phyloP scores from a whole-genome alignment of 1,139 yeast genomes.

The Pichia inconspicua region DNA sequence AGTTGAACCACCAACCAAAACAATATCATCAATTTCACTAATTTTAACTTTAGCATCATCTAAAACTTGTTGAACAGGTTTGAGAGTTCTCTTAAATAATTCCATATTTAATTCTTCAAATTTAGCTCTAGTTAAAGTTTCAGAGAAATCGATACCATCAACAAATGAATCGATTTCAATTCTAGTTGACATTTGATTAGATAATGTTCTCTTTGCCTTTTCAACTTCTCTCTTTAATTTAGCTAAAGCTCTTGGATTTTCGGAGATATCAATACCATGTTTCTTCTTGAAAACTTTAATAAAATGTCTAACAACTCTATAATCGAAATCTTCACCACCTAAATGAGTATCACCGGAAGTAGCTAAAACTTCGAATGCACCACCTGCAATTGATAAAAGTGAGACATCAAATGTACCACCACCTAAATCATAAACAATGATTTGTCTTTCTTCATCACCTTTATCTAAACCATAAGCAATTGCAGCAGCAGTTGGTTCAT shows the following conservation, averaged over 20 bases:
- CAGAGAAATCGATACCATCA: constrained; percentile 93
- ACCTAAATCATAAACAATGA: constrained; percentile 90
- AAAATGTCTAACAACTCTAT: constrained; percentile 80
- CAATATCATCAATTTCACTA: constrained; percentile 83
- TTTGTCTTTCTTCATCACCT: constrained; percentile 77
- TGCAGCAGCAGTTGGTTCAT: constrained; percentile 98
- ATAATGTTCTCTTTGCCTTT: constrained; percentile 91
- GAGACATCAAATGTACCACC: constrained; percentile 97
- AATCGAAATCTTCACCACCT: constrained; percentile 97
- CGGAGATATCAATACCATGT: constrained; percentile 66
- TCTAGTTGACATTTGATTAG: constrained; percentile 83
- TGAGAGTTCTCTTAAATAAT: constrained; percentile 79
- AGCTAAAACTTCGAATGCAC: constrained; percentile 91
- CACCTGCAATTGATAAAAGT: constrained; percentile 78
- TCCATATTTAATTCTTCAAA: constrained; percentile 89
- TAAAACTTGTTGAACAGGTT: constrained; percentile 89
- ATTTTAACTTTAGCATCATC: constrained; percentile 82
- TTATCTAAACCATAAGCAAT: constrained; percentile 95
- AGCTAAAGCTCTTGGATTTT: constrained; percentile 73
- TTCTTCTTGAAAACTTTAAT: constrained; percentile 82
- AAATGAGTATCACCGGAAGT: constrained; percentile 94
- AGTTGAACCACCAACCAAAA: constrained; percentile 94
- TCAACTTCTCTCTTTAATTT: constrained; percentile 94
- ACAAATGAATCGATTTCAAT: constrained; percentile 91
- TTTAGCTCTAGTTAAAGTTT: constrained; percentile 88